Evolutionary conservation across 495 filamentous ascomycete species (phyloP).

Genomic region (Pyrenula aspistea): DNA sequence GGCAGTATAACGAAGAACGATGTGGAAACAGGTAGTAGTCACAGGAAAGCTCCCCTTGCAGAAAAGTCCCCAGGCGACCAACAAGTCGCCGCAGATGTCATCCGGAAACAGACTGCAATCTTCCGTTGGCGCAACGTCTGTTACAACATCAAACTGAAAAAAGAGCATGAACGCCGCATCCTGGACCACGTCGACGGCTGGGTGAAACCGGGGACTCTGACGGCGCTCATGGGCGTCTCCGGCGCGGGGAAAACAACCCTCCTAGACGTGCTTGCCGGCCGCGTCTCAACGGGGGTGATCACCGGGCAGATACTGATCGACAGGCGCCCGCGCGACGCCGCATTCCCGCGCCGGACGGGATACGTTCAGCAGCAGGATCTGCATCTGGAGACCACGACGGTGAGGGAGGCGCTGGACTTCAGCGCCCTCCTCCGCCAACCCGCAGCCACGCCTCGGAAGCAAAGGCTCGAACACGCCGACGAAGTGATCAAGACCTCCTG

Average conservation of each 20-base stretch:
- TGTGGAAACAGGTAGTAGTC: slow-evolving; percentile 17
- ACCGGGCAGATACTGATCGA: slow-evolving; percentile 79
- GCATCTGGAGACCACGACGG: slow-evolving; percentile 71
- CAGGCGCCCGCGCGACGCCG: slow-evolving; percentile 57
- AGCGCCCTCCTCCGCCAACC: slow-evolving; percentile 79
- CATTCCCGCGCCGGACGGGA: slow-evolving; percentile 83
- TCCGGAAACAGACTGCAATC: slow-evolving; percentile 50
- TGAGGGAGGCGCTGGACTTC: slow-evolving; percentile 72
- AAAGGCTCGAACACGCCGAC: slow-evolving; percentile 80
- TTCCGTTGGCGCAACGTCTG: slow-evolving; percentile 82
- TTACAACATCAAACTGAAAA: slow-evolving; percentile 85
- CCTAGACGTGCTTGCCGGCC: slow-evolving; percentile 38
- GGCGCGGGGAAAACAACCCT: slow-evolving; percentile 53
- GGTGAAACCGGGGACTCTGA: slow-evolving; percentile 84
- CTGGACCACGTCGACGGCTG: slow-evolving; percentile 78
- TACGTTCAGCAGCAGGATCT: slow-evolving; percentile 94
- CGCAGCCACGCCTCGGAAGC: slow-evolving; percentile 46
- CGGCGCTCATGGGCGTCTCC: slow-evolving; percentile 68
- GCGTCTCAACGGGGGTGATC: slow-evolving; percentile 78
- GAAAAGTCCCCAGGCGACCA: slow-evolving; percentile 16
- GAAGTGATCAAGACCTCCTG: slow-evolving; percentile 86
- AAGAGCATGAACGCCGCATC: slow-evolving; percentile 51
- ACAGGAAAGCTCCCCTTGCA: slow-evolving; percentile 17
- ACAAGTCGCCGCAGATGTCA: slow-evolving; percentile 7
- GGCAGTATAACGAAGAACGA: slow-evolving; percentile 17